Evolutionary conservation across 2,329 filamentous ascomycete genomes (phyloP), one percentile per base, ranked within the genome.

Genomic region (Thielaviopsis ethacetica): DNA sequence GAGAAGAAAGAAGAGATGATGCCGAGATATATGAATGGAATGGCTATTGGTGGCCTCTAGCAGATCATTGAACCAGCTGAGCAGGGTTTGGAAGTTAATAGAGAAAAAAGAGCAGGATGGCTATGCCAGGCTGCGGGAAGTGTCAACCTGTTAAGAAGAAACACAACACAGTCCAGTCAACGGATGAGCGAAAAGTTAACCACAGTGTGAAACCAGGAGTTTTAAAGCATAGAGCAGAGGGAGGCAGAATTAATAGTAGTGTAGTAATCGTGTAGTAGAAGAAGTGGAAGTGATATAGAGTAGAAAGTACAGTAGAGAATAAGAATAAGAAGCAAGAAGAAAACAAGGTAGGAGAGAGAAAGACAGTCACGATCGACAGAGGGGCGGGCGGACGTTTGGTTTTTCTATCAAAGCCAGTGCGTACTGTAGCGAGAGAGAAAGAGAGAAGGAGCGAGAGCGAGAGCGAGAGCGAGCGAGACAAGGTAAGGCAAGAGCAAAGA

Each of bases 241-340:
- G 15, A 10, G 17, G 13, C 17, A n/a, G 38, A 17, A 44, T 9
- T 44, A 44, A n/a, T 38, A 44, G 38, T 44, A 44, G 38, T 34
- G 30, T 34, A 34, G 30, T 34, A 12, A 12, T 34, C 26, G 22
- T 58, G 51, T 53, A 62, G 7, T 22, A 17, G 73, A 19, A n/a
- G 52, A 19, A 49, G n/a, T 24, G 26, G 13, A 22, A 54, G 30
- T 22, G 22, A 41, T 27, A 22, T 44, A 26, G 1, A 10, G 10
- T 34, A 26, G 6, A 26, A 6, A 26, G 24, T 6, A 26, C n/a
- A 21, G 53, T 19, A 17, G 30, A 38, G 53, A 54, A 34, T 34
- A 34, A 26, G 24, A 34, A 34, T 26, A 12, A 34, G 30, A 34
- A 34, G 30, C 6, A 12, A 44, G 15, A 44, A n/a, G 5, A 44